Evolutionary conservation across 805 yeast genomes (phyloP).

Genomic region (Huiozyma naganishii): DNA sequence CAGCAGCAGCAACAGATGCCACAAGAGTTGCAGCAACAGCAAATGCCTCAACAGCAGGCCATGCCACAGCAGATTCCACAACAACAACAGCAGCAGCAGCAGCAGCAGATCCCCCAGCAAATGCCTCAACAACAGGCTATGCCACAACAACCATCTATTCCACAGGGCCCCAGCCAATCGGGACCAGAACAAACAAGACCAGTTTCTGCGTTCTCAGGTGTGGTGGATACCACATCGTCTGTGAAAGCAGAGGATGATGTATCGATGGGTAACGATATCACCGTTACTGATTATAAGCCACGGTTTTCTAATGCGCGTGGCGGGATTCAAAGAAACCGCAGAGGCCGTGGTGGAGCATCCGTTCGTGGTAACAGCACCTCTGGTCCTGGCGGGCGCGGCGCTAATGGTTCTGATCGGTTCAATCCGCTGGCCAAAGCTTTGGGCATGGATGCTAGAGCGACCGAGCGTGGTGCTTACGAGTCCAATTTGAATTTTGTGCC

Average conservation of each 20-base stretch:
- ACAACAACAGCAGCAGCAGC: slow-evolving; percentile 13
- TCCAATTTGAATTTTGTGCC: slow-evolving; percentile 29
- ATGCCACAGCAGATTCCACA: slow-evolving; percentile 7
- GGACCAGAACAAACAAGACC: slow-evolving; percentile 5
- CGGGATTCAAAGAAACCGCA: slow-evolving; percentile 1
- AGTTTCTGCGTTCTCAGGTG: slow-evolving; percentile 22
- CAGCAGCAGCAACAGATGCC: slow-evolving; percentile 9
- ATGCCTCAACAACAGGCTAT: slow-evolving; percentile 8
- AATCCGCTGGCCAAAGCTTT: slow-evolving; percentile 32
- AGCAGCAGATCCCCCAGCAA: slow-evolving; percentile 9
- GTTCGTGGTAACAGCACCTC: slow-evolving; percentile 9
- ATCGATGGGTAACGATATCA: slow-evolving; percentile 5
- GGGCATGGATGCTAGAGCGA: slow-evolving; percentile 22
- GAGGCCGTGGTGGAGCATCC: slow-evolving; percentile 11
- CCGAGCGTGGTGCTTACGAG: not conserved
- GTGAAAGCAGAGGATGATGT: slow-evolving; percentile 6
- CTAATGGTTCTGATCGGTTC: slow-evolving; percentile 21
- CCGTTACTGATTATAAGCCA: slow-evolving; percentile 12
- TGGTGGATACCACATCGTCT: slow-evolving; percentile 14
- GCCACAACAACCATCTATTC: slow-evolving; percentile 10
- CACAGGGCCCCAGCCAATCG: slow-evolving; percentile 7
- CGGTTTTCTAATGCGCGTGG: slow-evolving; percentile 7
- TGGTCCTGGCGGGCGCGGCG: slow-evolving; percentile 14
- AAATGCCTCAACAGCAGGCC: slow-evolving; percentile 6
- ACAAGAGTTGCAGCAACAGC: slow-evolving; percentile 7